These are phyloP conservation scores for Gossypium raimondii DNA, from an alignment of 345 rosid genomes.

Conservation along the genomic window DNA sequence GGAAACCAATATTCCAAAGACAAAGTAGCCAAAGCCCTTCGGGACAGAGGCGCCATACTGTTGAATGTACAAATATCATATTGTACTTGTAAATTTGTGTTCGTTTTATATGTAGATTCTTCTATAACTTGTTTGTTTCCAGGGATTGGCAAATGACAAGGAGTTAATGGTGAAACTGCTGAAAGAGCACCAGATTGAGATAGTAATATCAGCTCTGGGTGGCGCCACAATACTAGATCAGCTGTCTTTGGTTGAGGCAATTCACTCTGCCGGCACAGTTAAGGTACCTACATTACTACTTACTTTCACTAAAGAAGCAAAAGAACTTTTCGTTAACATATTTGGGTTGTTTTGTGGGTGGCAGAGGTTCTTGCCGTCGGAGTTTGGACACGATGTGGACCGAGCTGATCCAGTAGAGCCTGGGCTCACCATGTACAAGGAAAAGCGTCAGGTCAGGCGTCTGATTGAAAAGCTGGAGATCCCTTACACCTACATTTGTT, in stretches of 20 bases:
- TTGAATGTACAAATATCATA: conserved; percentile 25
- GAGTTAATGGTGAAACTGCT: conserved; percentile 45
- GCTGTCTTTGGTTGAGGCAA: conserved; percentile 41
- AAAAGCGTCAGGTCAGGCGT: conserved; percentile 47
- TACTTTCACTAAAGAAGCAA: background rate
- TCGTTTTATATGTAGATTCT: too few species aligned
- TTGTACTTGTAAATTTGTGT: background rate
- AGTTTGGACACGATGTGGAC: conserved; percentile 69
- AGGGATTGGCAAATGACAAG: conserved; percentile 45
- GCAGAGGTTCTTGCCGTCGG: conserved; percentile 73
- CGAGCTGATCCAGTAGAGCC: conserved; percentile 68
- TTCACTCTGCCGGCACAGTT: conserved; percentile 47
- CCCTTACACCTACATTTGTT: conserved; percentile 62
- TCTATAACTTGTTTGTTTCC: background rate
- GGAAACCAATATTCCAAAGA: conserved; percentile 20
- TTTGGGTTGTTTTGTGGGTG: background rate
- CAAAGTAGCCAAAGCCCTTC: conserved; percentile 30
- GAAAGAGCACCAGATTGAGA: conserved; percentile 47
- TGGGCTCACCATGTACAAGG: conserved; percentile 44
- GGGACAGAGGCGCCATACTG: conserved; percentile 46
- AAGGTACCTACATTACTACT: conserved; percentile 34
- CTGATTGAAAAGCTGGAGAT: conserved; percentile 34
- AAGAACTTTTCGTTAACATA: background rate
- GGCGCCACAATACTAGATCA: conserved; percentile 41
- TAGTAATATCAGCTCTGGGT: conserved; percentile 52